A percentile compares a stretch with the other conserved stretches of the same genome.
Evolutionary conservation across 2,329 filamentous ascomycete species (phyloP).

Genomic region (Botrytis hyacinthi): DNA sequence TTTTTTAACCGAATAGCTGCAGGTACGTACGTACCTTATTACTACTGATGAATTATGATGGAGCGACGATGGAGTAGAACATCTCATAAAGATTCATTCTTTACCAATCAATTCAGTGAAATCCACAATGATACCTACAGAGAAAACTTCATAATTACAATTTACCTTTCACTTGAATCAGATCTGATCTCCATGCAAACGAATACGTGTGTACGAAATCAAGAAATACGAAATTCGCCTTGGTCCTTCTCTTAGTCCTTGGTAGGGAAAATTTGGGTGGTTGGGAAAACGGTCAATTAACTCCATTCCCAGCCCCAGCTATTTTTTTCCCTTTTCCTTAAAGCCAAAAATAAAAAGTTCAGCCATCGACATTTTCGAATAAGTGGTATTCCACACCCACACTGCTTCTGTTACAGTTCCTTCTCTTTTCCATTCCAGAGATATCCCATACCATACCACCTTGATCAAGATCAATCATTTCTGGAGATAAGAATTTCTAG

Average conservation of each 20-base stretch:
- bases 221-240: not conserved
- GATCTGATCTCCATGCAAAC: not conserved
- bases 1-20: conserved; percentile 1
- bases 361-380: conserved; percentile 14
- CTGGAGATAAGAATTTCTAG: not conserved
- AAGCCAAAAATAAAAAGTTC: not conserved
- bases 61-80: not conserved
- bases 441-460: not conserved
- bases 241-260: not conserved
- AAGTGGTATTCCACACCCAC: not conserved
- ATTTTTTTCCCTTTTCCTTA: not conserved
- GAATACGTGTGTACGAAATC: not conserved
- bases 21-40: not conserved
- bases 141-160: not conserved
- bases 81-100: not conserved
- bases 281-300: conserved; percentile 14
- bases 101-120: not conserved
- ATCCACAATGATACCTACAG: not conserved
- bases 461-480: not conserved
- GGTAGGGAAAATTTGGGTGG: conserved; percentile 12
- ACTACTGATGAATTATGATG: not conserved
- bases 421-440: conserved; percentile 13
- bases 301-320: conserved; percentile 11
- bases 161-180: not conserved
- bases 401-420: not conserved